Conservation (phyloP, 1,139 yeast species). For the Spathaspora sp. region DNA sequence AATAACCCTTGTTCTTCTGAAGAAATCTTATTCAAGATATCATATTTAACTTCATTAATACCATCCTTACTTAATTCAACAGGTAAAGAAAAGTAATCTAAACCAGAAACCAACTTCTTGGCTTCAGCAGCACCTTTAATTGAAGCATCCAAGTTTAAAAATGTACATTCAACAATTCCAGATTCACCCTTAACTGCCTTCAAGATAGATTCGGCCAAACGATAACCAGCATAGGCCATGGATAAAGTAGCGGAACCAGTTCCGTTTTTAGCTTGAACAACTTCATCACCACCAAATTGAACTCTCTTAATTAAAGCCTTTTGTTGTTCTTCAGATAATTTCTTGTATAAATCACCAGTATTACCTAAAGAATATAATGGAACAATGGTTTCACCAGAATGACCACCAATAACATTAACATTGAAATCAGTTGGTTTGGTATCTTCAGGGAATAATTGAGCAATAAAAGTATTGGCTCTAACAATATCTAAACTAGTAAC, state of each 20-base stretch:
- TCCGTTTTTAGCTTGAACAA: slow-evolving; percentile 97
- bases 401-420: slow-evolving; percentile 73
- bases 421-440: slow-evolving; percentile 72
- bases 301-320: slow-evolving; percentile 86
- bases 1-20: slow-evolving; percentile 73
- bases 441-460: slow-evolving; percentile 54
- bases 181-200: slow-evolving; percentile 71
- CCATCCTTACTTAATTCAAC: slow-evolving; percentile 90
- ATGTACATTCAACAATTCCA: slow-evolving; percentile 76
- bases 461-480: slow-evolving; percentile 89
- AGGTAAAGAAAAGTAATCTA: slow-evolving; percentile 91
- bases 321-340: slow-evolving; percentile 52
- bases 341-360: slow-evolving; percentile 46
- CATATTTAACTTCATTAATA: slow-evolving; percentile 61
- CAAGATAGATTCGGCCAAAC: slow-evolving; percentile 86
- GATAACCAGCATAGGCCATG: slow-evolving; percentile 98
- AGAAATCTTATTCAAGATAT: slow-evolving; percentile 52
- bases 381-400: slow-evolving; percentile 74
- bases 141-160: slow-evolving; percentile 46
- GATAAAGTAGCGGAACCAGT: slow-evolving; percentile 99
- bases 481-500: slow-evolving; percentile 95
- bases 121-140: slow-evolving; percentile 73
- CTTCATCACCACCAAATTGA: slow-evolving; percentile 99
- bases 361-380: slow-evolving; percentile 64
- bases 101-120: slow-evolving; percentile 69